Evolutionary conservation across 305 asterid species (phyloP).

Genomic region (Rubia balearica): DNA sequence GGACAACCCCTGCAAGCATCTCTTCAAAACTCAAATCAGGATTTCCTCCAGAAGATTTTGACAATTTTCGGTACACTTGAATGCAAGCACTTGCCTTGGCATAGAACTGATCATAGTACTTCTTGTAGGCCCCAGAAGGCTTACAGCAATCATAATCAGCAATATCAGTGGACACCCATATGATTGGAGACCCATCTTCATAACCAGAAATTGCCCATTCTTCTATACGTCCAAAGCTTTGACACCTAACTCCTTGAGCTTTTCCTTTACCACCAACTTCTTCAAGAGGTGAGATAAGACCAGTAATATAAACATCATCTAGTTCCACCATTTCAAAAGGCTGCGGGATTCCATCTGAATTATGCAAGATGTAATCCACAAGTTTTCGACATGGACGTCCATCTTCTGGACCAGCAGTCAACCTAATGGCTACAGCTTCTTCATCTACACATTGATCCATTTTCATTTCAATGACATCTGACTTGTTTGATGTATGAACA

Average conservation of each 20-base stretch:
- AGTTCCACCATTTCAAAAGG: conserved; percentile 87
- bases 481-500: conserved; percentile 34
- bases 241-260: conserved; percentile 57
- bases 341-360: conserved; percentile 58
- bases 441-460: conserved; percentile 49
- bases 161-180: conserved; percentile 77
- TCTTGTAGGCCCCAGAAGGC: conserved; percentile 71
- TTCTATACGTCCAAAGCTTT: conserved; percentile 91
- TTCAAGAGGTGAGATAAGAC: conserved; percentile 69
- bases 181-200: conserved; percentile 79
- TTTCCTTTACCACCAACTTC: conserved; percentile 50
- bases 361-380: conserved; percentile 62
- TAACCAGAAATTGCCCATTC: conserved; percentile 96
- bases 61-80: conserved; percentile 72
- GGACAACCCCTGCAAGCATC: conserved; percentile 85
- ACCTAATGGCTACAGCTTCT: conserved; percentile 63
- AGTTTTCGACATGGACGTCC: conserved; percentile 78
- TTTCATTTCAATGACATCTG: conserved; percentile 56
- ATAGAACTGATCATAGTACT: conserved; percentile 64
- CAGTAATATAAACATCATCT: conserved; percentile 66
- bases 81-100: conserved; percentile 78
- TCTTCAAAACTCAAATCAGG: conserved; percentile 64
- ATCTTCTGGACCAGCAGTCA: conserved; percentile 58
- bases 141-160: conserved; percentile 89
- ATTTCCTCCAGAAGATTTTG: conserved; percentile 62